These are phyloP conservation scores for Podospora appendiculata DNA, from an alignment of 495 filamentous ascomycete species.

Conservation along the genomic window DNA sequence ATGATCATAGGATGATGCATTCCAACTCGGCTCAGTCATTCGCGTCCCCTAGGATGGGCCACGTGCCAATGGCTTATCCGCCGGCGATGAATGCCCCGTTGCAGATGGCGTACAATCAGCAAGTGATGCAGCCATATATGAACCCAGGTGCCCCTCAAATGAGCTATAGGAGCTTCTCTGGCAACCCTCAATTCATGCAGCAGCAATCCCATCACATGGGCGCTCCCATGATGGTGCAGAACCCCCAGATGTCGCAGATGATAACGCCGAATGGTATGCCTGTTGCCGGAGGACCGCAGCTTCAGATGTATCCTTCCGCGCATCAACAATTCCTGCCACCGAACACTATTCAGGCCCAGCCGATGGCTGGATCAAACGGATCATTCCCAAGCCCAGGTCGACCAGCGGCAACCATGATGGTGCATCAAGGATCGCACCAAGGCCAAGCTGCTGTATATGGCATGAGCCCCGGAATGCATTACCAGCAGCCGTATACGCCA, in stretches of 20 bases:
- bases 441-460: constrained; percentile 56
- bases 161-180: constrained; percentile 45
- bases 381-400: constrained; percentile 72
- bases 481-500: constrained; percentile 58
- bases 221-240: constrained; percentile 70
- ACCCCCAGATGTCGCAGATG: constrained; percentile 47
- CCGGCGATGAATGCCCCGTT: constrained; percentile 60
- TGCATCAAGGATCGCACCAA: constrained; percentile 60
- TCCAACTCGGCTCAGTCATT: constrained; percentile 68
- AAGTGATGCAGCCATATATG: constrained; percentile 62
- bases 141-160: constrained; percentile 56
- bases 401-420: constrained; percentile 75
- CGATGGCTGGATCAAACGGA: constrained; percentile 55
- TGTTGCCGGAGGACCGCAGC: constrained; percentile 54
- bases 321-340: constrained; percentile 56
- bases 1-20: constrained; percentile 83
- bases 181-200: constrained; percentile 58
- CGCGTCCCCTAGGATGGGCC: constrained; percentile 70
- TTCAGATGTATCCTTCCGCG: constrained; percentile 62
- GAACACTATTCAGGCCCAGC: constrained; percentile 52
- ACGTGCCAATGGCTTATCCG: constrained; percentile 60
- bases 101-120: constrained; percentile 66
- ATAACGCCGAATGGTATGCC: constrained; percentile 43
- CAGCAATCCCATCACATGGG: constrained; percentile 58
- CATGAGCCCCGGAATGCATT: constrained; percentile 59